Evolutionary conservation across 75 land plant species (phyloP).

Genomic region (Cryptomeria japonica): DNA sequence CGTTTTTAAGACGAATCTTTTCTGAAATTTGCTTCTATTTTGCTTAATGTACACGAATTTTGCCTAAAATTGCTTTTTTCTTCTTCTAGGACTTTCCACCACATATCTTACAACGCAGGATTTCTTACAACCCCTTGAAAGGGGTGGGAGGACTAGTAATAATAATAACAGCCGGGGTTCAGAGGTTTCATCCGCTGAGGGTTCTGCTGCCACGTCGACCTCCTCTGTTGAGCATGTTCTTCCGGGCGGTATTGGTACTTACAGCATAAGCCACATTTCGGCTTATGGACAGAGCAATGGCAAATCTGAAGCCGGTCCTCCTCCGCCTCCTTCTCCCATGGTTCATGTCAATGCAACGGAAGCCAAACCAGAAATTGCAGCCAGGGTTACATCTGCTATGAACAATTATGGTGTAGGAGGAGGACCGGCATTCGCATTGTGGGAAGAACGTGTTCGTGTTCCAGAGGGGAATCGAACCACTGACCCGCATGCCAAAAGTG

Average conservation of each 20-base stretch:
- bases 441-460: conserved; percentile 40
- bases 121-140: conserved; percentile 55
- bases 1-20: too few relatives aligned
- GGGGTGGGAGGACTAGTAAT: conserved; percentile 19
- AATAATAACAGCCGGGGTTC: conserved; percentile 12
- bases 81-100: conserved; percentile 26
- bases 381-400: conserved; percentile 16
- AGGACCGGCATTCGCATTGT: conserved; percentile 48
- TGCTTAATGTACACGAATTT: not conserved
- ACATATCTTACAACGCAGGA: conserved; percentile 52
- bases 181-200: conserved; percentile 18
- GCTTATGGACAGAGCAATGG: conserved; percentile 4
- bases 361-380: conserved; percentile 30
- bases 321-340: conserved; percentile 2
- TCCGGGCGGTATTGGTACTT: conserved; percentile 68
- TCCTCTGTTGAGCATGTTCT: conserved; percentile 49
- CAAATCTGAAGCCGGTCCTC: not conserved
- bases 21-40: not conserved
- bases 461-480: conserved; percentile 46
- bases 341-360: conserved; percentile 25
- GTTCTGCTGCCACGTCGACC: conserved; percentile 11
- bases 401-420: conserved; percentile 13
- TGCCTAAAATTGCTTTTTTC: not conserved
- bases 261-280: conserved; percentile 56
- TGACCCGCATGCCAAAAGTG: conserved; percentile 32